Percentiles rank a stretch among this genome's conserved stretches.
Evolutionary conservation across 139 green algal species (phyloP).

Genomic region (Coelastrella sp.): DNA sequence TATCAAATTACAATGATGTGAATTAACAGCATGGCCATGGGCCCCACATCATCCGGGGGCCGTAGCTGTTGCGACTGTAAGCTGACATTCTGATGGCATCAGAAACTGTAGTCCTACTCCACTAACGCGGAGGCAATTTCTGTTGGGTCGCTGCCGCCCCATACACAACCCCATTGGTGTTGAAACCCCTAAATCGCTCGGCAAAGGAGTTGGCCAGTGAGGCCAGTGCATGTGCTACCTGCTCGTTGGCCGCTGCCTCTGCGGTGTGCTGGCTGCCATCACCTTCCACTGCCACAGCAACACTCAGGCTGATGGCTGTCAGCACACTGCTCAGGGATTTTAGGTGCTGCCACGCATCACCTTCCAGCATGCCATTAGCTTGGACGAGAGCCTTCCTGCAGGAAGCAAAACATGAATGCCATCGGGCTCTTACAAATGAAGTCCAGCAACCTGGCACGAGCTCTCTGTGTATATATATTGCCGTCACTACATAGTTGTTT

Average conservation of each 20-base stretch:
- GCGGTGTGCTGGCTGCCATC: background rate
- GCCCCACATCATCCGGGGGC: no score
- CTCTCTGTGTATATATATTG: no score
- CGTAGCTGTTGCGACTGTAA: no score
- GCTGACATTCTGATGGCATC: no score
- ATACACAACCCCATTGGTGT: slow-evolving; percentile 14
- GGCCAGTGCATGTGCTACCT: background rate
- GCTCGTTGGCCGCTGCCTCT: background rate
- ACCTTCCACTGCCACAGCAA: background rate
- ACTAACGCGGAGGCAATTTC: no score
- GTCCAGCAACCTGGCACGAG: background rate
- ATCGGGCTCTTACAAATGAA: background rate
- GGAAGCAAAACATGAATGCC: background rate
- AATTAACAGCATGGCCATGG: no score
- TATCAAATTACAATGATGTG: no score
- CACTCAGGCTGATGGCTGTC: background rate
- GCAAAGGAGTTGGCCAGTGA: background rate
- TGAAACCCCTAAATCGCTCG: slow-evolving; percentile 5
- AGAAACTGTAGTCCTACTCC: no score
- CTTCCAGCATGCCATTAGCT: slow-evolving; percentile 59
- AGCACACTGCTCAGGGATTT: background rate
- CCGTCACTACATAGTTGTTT: no score
- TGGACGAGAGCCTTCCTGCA: slow-evolving; percentile 37
- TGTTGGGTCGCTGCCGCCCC: no score
- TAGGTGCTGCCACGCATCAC: slow-evolving; percentile 55